Base-by-base conservation (phyloP, 192 early-diverging fungal species). In the Piromyces finnis region DNA sequence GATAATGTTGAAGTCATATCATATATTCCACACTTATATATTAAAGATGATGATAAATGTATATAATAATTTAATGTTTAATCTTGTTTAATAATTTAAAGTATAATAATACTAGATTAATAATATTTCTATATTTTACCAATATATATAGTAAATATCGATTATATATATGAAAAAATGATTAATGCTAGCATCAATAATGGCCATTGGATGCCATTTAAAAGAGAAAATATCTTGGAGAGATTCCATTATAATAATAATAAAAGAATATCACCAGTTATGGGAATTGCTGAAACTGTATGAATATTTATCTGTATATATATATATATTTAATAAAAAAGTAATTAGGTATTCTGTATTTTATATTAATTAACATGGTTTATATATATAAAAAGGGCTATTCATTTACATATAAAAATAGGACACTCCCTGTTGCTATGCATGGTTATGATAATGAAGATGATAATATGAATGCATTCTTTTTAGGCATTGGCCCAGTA, bases 371-470 rank as follows among this genome's bases (percentile, higher is more conserved):
- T n/a, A n/a, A n/a, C n/a, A n/a, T n/a, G n/a, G n/a, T n/a, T n/a
- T n/a, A n/a, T n/a, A n/a, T n/a, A n/a, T n/a, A n/a, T n/a, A n/a
- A n/a, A n/a, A 22, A 68, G 51, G 51, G 51, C 0, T 68, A 68
- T n/a, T n/a, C 51, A 68, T 68, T 68, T 68, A 27, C 51, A 9
- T 68, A 68, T 68, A 68, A 6, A 68, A 68, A 68, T 68, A 68
- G 26, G 9, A n/a, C 26, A 22, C 22, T 68, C 22, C 51, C 51
- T n/a, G 4, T 83, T 30, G 96, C 95, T 26, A 86, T 88, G 29
- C 96, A 98, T 83, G 96, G 96, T 12, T 98, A 94, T 85, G 93
- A 96, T 82, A 88, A 92, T 84, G 39, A 87, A 81, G 82, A 90
- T 35, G 83, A 85, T 7, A 90, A 93, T 22, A 98, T 98, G 95